Evolutionary conservation across 148 eudicot genomes (phyloP).

Genomic region (Chenopodium album): DNA sequence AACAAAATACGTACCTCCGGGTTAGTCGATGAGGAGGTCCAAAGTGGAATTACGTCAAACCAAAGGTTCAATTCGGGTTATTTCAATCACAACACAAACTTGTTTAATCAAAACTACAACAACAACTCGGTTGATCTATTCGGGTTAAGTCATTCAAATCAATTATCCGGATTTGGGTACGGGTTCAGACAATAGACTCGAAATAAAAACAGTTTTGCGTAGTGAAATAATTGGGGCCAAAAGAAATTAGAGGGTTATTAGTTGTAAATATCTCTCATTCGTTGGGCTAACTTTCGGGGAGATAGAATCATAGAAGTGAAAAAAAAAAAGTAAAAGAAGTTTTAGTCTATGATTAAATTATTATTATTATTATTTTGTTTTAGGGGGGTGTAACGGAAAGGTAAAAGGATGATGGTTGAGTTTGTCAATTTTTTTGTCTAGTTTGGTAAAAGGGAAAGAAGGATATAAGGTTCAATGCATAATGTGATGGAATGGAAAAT

Average conservation of each 20-base stretch:
- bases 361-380: conserved; percentile 1
- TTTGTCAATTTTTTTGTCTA: conserved; percentile 18
- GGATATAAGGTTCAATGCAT: conserved; percentile 19
- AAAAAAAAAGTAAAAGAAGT: not conserved
- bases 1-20: conserved; percentile 11
- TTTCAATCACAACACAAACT: conserved; percentile 22
- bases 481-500: conserved; percentile 23
- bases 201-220: not conserved
- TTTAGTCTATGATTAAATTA: not conserved
- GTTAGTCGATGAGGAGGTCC: conserved; percentile 50
- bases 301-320: not conserved
- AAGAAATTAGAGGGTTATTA: not conserved
- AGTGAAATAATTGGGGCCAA: not conserved
- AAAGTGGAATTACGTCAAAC: conserved; percentile 42
- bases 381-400: not conserved
- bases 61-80: conserved; percentile 33
- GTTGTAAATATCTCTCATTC: conserved; percentile 26
- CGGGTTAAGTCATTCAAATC: conserved; percentile 37
- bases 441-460: not conserved
- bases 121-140: conserved; percentile 34
- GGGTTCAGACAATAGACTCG: conserved; percentile 22
- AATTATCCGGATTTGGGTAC: conserved; percentile 26
- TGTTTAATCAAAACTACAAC: conserved; percentile 22
- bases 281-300: conserved; percentile 20
- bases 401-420: not conserved